phyloP scores from a whole-genome alignment of 2,329 filamentous ascomycete species.

The Pleomassaria siparia region DNA sequence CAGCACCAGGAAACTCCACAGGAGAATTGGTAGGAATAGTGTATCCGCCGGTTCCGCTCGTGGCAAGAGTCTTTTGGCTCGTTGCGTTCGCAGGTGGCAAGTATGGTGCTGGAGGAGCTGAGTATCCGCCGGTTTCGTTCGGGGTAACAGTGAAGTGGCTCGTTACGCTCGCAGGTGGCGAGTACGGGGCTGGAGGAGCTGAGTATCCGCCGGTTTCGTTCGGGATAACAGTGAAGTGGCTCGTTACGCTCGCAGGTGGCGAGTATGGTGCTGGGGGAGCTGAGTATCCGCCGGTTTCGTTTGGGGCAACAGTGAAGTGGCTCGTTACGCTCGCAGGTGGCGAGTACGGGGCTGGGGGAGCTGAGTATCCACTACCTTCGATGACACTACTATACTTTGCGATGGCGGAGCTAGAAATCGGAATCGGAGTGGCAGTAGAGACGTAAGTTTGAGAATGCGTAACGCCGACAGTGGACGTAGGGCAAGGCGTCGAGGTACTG shows the following conservation, averaged over 20 bases:
- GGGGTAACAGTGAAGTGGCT: not conserved
- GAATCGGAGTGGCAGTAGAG: not conserved
- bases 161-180: not conserved
- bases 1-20: not conserved
- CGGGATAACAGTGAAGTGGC: too few species aligned
- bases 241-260: too few species aligned
- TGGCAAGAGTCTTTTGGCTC: not conserved
- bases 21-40: not conserved
- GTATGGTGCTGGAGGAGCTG: too few species aligned
- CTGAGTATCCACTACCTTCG: not conserved
- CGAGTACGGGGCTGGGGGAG: too few species aligned
- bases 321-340: too few species aligned
- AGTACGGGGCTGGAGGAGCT: too few species aligned
- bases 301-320: too few species aligned
- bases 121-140: too few species aligned
- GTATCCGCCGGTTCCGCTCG: not conserved
- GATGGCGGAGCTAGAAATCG: not conserved
- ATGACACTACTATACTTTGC: not conserved
- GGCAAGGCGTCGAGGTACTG: not conserved
- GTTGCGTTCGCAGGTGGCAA: not conserved
- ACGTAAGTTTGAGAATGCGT: not conserved
- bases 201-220: too few species aligned
- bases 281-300: not conserved
- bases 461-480: not conserved
- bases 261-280: too few species aligned